Evolutionary conservation across 2,329 filamentous ascomycete genomes (phyloP).

Genomic region (Apiospora phragmitis): DNA sequence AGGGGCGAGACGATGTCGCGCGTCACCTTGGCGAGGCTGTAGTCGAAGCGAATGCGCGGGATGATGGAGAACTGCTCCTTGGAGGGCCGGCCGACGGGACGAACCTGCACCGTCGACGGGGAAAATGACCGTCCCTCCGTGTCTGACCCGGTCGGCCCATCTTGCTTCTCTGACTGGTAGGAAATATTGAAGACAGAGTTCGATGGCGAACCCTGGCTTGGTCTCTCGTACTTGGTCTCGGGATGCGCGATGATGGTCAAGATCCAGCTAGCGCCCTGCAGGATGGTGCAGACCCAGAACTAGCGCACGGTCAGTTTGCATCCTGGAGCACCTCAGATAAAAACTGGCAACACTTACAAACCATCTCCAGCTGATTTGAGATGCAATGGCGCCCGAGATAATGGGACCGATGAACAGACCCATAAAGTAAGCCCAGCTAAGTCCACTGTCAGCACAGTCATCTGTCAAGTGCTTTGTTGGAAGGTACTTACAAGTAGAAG

Average conservation of each 20-base stretch:
- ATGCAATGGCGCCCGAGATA: conserved; percentile 33
- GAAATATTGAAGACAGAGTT: background rate
- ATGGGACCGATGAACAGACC: conserved; percentile 35
- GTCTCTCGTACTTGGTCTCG: conserved; percentile 34
- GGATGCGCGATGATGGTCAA: conserved; percentile 28
- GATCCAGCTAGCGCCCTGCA: conserved; percentile 30
- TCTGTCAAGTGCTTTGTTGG: background rate
- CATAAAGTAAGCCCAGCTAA: conserved; percentile 33
- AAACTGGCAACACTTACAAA: conserved; percentile 25
- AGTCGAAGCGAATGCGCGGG: conserved; percentile 22
- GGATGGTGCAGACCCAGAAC: conserved; percentile 35
- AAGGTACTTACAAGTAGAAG: conserved; percentile 27
- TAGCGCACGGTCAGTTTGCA: background rate
- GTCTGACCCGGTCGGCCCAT: background rate
- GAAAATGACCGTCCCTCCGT: background rate
- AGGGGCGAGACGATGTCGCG: conserved; percentile 31
- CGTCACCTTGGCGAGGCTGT: conserved; percentile 18
- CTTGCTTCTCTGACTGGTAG: background rate
- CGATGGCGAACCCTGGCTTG: conserved; percentile 22
- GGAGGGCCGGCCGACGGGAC: conserved; percentile 17
- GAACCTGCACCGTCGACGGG: background rate
- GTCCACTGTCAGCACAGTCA: background rate
- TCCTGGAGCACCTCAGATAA: background rate
- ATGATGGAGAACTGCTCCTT: conserved; percentile 27
- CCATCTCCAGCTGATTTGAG: conserved; percentile 31